Percentiles rank a stretch among this genome's conserved stretches.
Conservation (phyloP, 1,139 yeast genomes). For the Yamadazyma sp. region DNA sequence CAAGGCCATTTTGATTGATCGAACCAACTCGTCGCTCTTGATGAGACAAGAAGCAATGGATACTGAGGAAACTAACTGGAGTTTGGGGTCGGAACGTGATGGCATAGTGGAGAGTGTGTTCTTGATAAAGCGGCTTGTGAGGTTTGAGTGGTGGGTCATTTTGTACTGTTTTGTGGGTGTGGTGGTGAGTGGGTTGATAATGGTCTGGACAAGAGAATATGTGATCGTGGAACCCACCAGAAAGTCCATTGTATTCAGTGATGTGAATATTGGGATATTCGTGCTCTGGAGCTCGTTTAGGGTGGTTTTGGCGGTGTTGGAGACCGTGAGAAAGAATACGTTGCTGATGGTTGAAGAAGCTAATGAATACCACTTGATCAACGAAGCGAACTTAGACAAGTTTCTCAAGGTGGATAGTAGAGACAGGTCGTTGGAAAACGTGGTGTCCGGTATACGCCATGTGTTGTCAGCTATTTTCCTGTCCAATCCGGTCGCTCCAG, state of each 20-base stretch:
- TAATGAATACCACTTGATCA: slow-evolving; percentile 13
- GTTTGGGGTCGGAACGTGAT: slow-evolving; percentile 5
- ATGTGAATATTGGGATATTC: slow-evolving; percentile 31
- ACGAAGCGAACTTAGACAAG: slow-evolving; percentile 11
- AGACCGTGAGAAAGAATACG: neutral
- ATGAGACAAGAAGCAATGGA: slow-evolving; percentile 3
- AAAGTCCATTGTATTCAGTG: slow-evolving; percentile 30
- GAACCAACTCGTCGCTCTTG: slow-evolving; percentile 17
- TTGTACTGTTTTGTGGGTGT: slow-evolving; percentile 25
- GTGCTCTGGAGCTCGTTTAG: slow-evolving; percentile 30
- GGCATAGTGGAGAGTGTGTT: slow-evolving; percentile 11
- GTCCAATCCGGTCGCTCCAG: too few species aligned
- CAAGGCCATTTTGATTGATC: slow-evolving; percentile 19
- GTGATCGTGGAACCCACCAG: slow-evolving; percentile 30
- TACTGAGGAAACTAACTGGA: neutral
- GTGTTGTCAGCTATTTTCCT: too few species aligned
- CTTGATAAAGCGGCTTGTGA: slow-evolving; percentile 16
- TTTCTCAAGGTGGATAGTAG: neutral
- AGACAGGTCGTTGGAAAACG: neutral
- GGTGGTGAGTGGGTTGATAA: slow-evolving; percentile 23
- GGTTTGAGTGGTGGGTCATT: slow-evolving; percentile 25
- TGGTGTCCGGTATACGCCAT: neutral
- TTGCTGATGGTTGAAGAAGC: slow-evolving; percentile 1
- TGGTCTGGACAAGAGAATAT: slow-evolving; percentile 26
- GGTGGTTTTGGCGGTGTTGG: slow-evolving; percentile 11